A percentile compares a stretch with the other conserved stretches of the same genome.
These are phyloP conservation scores for Myxozyma sirexii DNA, from an alignment of 805 yeast species.

Conservation along the genomic window DNA sequence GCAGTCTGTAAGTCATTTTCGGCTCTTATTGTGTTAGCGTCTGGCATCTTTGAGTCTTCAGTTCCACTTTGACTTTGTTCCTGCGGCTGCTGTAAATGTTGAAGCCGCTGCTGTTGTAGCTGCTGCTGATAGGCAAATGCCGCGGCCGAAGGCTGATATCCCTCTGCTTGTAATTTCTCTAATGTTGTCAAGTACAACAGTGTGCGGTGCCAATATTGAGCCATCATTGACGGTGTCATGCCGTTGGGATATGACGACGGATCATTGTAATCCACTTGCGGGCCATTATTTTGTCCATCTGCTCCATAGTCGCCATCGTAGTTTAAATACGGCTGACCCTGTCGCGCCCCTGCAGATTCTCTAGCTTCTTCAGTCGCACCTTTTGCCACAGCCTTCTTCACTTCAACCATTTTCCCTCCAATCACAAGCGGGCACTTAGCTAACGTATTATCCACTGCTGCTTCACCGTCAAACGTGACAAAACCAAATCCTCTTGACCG, in stretches of 20 bases:
- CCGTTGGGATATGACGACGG: conserved; percentile 35
- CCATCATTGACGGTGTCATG: conserved; percentile 49
- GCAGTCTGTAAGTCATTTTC: not conserved
- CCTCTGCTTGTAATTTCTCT: conserved; percentile 15
- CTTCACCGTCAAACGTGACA: conserved; percentile 91
- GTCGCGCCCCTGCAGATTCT: conserved; percentile 16
- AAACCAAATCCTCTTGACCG: conserved; percentile 97
- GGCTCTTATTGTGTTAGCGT: not conserved
- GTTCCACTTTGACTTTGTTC: not conserved
- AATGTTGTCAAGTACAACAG: conserved; percentile 41
- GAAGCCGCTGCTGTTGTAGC: not conserved
- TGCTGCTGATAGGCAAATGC: conserved; percentile 13
- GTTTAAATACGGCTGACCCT: conserved; percentile 13
- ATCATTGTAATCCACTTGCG: conserved; percentile 5
- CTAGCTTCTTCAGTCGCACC: conserved; percentile 22
- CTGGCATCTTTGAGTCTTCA: not conserved
- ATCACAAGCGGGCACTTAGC: conserved; percentile 78
- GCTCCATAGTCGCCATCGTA: conserved; percentile 30
- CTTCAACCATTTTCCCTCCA: conserved; percentile 65
- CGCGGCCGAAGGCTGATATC: not conserved
- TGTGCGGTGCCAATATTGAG: conserved; percentile 49
- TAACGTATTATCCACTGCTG: conserved; percentile 87
- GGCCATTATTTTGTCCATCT: conserved; percentile 16
- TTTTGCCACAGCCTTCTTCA: conserved; percentile 50
- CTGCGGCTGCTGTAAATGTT: conserved; percentile 2